Evolutionary conservation across 805 yeast species (phyloP), one percentile per base, ranked within the genome.

Genomic region (Ogataea paraovalis): DNA sequence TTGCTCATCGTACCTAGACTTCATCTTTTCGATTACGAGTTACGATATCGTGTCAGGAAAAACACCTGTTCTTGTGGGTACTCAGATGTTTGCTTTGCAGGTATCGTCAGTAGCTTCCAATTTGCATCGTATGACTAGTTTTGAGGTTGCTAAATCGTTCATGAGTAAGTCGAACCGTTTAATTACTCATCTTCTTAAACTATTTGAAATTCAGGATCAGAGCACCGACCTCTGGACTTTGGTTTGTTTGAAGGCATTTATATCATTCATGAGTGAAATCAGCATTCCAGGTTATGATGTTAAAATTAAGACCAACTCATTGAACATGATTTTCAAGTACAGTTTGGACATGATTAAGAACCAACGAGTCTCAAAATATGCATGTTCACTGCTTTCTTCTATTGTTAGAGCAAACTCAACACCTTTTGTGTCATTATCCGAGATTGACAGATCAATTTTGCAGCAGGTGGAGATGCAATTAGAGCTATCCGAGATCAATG

Each of bases 401-500:
- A 27, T 56, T 3, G 25, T 51, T 16, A 38, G 47, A 18, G 41
- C 51, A 9, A 39, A 44, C 14, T 28, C 44, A 4, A 19, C 38
- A 6, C 20, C 39, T 10, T 38, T 44, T 16, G 23, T 48, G 2
- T 22, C 45, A 1, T 38, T 58, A 3, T 16, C 47, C 18, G 37
- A 44, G 6, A 33, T 64, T 2, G 85, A 81, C 45, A 59, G 60
- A 8, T 60, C 76, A 0, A 54, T 80, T 8, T 46, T 67, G 3
- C 75, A 70, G 39, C 78, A 76, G 50, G 61, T 82, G 28, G 76
- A 74, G 38, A 75, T 75, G 25, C 44, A 80, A 1, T 64, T 77
- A 41, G 85, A 82, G 33, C 58, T 76, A 5, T 66, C 86, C 0
- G 84, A 79, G 40, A 66, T 82, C 0, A 78, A 76, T 59, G 92